Evolutionary conservation across 768 basidiomycete species (phyloP).

Genomic region (Sarcodon aspratus): DNA sequence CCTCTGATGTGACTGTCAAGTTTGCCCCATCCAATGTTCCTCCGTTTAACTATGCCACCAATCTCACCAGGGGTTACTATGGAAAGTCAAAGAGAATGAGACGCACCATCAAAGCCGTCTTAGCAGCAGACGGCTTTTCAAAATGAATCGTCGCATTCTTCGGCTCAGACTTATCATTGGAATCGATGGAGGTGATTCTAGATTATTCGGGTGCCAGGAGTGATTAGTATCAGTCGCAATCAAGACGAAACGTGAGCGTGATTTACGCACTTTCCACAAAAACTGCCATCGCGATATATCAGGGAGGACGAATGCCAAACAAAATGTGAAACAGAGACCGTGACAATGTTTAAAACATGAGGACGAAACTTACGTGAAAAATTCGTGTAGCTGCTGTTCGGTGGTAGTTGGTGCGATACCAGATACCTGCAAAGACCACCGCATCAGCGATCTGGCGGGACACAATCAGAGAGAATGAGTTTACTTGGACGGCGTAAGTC

Average conservation of each 20-base stretch:
- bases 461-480: too few species aligned
- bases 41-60: slow-evolving; percentile 46
- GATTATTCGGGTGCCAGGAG: slow-evolving; percentile 1
- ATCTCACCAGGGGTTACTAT: not conserved
- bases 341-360: slow-evolving; percentile 1
- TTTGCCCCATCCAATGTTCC: slow-evolving; percentile 64
- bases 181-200: slow-evolving; percentile 61
- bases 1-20: slow-evolving; percentile 63
- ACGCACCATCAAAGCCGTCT: slow-evolving; percentile 73
- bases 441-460: too few species aligned
- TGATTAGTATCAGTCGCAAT: slow-evolving; percentile 3
- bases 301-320: not conserved
- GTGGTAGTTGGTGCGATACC: slow-evolving; percentile 57
- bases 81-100: not conserved
- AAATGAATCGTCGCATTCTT: slow-evolving; percentile 67
- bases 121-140: slow-evolving; percentile 73
- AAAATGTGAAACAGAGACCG: slow-evolving; percentile 5
- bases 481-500: too few species aligned
- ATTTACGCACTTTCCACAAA: slow-evolving; percentile 69
- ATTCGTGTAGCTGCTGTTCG: slow-evolving; percentile 59
- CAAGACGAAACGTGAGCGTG: not conserved
- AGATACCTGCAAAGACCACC: slow-evolving; percentile 40
- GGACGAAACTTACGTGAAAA: slow-evolving; percentile 53
- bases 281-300: slow-evolving; percentile 29
- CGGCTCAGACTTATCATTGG: slow-evolving; percentile 27